Conservation (phyloP, 305 asterid genomes). For the Fraxinus paxiana region DNA sequence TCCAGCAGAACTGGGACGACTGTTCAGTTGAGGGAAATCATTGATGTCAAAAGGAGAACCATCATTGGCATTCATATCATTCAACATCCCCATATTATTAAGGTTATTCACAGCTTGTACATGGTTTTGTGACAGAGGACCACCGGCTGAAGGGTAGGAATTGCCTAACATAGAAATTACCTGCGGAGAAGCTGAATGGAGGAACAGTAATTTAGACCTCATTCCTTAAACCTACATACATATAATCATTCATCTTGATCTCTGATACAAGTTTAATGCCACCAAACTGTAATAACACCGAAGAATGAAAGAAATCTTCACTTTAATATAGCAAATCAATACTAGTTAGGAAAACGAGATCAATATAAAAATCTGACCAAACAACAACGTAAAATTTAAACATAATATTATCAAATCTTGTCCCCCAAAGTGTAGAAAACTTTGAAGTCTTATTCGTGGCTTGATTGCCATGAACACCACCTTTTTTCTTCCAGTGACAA, state of each 20-base stretch:
- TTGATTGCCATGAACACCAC: not conserved
- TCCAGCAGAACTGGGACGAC: slow-evolving; percentile 97
- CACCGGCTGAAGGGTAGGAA: slow-evolving; percentile 79
- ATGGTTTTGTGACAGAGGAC: slow-evolving; percentile 86
- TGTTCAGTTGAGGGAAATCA: slow-evolving; percentile 89
- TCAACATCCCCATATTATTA: slow-evolving; percentile 75
- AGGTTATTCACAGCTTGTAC: slow-evolving; percentile 67
- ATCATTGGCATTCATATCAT: slow-evolving; percentile 77
- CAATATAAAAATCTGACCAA: not conserved
- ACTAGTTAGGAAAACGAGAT: not conserved
- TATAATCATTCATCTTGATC: slow-evolving; percentile 15
- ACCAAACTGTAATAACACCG: slow-evolving; percentile 3
- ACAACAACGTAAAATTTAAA: not conserved
- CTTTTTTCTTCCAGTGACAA: slow-evolving; percentile 9
- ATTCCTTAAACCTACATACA: slow-evolving; percentile 10
- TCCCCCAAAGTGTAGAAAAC: not conserved
- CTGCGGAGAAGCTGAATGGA: slow-evolving; percentile 90
- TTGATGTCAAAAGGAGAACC: slow-evolving; percentile 91
- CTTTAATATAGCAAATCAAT: not conserved
- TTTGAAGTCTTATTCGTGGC: not conserved
- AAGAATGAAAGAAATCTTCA: not conserved
- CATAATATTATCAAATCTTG: not conserved
- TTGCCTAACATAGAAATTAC: slow-evolving; percentile 80
- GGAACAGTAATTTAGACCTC: slow-evolving; percentile 27
- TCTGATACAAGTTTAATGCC: slow-evolving; percentile 1